Conservation (phyloP, 2,329 filamentous ascomycete genomes). For the Acephala macrosclerotiorum region DNA sequence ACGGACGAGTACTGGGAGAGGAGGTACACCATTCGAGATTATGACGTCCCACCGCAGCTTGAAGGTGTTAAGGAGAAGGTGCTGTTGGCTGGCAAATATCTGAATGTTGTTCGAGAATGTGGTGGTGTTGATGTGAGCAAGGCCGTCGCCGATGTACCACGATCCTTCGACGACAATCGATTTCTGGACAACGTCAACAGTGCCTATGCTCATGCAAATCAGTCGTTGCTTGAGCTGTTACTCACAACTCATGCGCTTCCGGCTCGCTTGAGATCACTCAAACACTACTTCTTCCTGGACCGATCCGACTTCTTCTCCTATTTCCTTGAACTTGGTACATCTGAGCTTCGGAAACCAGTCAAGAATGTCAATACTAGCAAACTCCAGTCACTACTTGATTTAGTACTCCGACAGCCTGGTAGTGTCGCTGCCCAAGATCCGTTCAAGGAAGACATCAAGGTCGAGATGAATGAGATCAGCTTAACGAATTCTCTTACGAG, state of each 20-base stretch:
- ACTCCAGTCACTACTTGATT: conserved; percentile 92
- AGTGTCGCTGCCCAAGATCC: conserved; percentile 93
- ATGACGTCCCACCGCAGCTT: conserved; percentile 90
- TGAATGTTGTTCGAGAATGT: conserved; percentile 97
- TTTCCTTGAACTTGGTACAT: conserved; percentile 90
- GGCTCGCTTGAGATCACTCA: conserved; percentile 85
- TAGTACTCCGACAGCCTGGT: conserved; percentile 94
- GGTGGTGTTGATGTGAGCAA: conserved; percentile 95
- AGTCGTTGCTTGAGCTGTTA: conserved; percentile 87
- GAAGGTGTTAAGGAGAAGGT: conserved; percentile 94
- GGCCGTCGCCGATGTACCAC: conserved; percentile 85
- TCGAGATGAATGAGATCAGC: conserved; percentile 94
- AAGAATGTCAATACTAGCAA: conserved; percentile 91
- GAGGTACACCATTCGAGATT: conserved; percentile 91
- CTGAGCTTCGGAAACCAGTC: conserved; percentile 89
- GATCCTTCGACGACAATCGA: conserved; percentile 87
- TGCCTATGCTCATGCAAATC: conserved; percentile 95
- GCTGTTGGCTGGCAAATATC: conserved; percentile 92
- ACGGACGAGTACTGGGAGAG: conserved; percentile 99
- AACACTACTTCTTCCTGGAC: conserved; percentile 99
- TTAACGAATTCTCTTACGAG: conserved; percentile 94
- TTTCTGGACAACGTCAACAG: conserved; percentile 96
- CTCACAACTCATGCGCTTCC: conserved; percentile 93
- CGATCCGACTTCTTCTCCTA: conserved; percentile 98
- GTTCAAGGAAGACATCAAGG: conserved; percentile 98